Evolutionary conservation across 2,329 filamentous ascomycete species (phyloP), one percentile per base, ranked within the genome.

Genomic region (Sporothrix sp.): DNA sequence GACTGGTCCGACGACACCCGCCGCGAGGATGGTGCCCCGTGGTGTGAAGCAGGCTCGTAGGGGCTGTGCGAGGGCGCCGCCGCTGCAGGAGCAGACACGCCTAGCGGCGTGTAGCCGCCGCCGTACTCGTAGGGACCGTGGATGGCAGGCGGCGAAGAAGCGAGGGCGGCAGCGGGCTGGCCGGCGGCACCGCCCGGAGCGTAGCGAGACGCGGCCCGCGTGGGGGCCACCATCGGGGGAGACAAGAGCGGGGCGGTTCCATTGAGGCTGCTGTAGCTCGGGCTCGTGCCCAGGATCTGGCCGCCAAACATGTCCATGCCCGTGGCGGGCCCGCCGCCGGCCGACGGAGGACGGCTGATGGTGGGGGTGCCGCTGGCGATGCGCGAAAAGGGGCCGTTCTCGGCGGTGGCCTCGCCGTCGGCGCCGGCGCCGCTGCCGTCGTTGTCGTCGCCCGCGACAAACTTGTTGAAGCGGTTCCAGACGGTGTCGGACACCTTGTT

Each of bases 401-500:
- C 84, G 18, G 65, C 68, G 45, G 77, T 76, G 30, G 65, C 72
- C 39, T 78, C 79, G 48, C 74, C 75, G 5, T 71, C 71, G 11
- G 78, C 72, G 8, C 72, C 28, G 49, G 75, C 75, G 1, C 77
- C 79, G 9, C 73, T 73, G 30, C 74, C 73, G 47, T 88, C 85
- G 48, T 79, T 79, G 50, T 97, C 91, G 53, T 96, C 91, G 13
- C 93, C 94, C 47, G 86, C 82, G 54, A 98, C 89, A 62, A 98
- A 98, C 61, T 89, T 96, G 68, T 90, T 97, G 68, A 99, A 96
- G 53, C 85, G 88, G 57, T 82, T 89, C 78, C 88, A 90, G 63
- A 97, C 81, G 30, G 85, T 88, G 54, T 85, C 89, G 2, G 90
- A 93, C 0, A 97, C 88, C 67, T 94, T 95, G 66, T 94, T 90